Evolutionary conservation across 208 protist species (phyloP).

Genomic region (Naegleria lovaniensis): DNA sequence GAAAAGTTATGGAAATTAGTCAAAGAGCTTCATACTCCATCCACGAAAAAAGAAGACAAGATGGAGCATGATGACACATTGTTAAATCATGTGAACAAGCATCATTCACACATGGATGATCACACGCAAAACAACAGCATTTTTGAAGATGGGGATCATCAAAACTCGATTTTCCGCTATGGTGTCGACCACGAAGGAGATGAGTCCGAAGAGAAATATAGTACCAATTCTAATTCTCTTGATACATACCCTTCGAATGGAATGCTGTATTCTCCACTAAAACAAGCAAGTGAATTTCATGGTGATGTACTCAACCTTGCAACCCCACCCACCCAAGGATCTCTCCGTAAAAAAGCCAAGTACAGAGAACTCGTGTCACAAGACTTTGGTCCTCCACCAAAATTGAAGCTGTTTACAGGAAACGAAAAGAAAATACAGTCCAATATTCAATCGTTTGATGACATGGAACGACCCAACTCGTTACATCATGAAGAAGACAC

Average conservation of each 20-base stretch:
- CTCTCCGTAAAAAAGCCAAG: not conserved
- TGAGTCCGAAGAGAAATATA: not conserved
- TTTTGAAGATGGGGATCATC: not conserved
- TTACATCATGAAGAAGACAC: not conserved
- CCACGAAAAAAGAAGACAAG: not conserved
- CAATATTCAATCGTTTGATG: not conserved
- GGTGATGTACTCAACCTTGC: not conserved
- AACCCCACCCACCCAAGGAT: not conserved
- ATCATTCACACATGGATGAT: not conserved
- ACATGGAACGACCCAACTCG: not conserved
- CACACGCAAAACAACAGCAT: not conserved
- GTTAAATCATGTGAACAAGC: not conserved
- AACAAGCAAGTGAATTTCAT: not conserved
- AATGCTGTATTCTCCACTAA: not conserved
- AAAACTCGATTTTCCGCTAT: not conserved
- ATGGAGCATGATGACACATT: not conserved
- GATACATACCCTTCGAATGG: not conserved
- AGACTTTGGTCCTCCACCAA: not conserved
- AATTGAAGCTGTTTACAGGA: not conserved
- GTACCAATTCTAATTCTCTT: not conserved
- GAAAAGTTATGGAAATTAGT: not conserved
- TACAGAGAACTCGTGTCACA: not conserved
- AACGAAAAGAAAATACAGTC: not conserved
- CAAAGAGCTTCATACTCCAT: not conserved
- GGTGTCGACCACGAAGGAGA: not conserved